A percentile compares a stretch with the other conserved stretches of the same genome.
Evolutionary conservation across 1,284 basidiomycete genomes (phyloP).

Genomic region (Baeospora myosura): DNA sequence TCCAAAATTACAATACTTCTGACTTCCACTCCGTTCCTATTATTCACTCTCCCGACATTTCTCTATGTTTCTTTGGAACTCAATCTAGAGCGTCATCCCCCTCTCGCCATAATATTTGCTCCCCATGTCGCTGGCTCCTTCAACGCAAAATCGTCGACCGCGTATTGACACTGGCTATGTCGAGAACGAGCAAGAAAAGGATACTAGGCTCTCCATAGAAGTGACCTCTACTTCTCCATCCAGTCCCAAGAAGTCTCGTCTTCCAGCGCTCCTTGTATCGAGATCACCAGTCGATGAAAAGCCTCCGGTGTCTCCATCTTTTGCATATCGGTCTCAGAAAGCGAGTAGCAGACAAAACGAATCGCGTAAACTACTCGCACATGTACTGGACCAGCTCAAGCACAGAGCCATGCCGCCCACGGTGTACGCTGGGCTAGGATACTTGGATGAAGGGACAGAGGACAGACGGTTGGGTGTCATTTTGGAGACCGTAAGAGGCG

Average conservation of each 20-base stretch:
- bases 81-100: too few species aligned
- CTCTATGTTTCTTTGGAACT: too few species aligned
- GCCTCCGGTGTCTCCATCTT: conserved; percentile 13
- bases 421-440: conserved; percentile 34
- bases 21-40: not conserved
- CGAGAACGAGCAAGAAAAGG: not conserved
- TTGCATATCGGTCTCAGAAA: conserved; percentile 15
- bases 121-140: too few species aligned
- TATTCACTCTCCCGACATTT: not conserved
- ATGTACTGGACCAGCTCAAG: conserved; percentile 51
- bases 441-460: conserved; percentile 17
- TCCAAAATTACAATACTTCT: not conserved
- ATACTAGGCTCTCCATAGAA: conserved; percentile 7
- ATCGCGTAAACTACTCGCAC: conserved; percentile 51
- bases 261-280: conserved; percentile 14
- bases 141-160: conserved; percentile 1
- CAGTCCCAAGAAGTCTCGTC: conserved; percentile 18
- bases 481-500: conserved; percentile 39
- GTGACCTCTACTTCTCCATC: conserved; percentile 6
- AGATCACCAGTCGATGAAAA: conserved; percentile 21
- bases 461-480: conserved; percentile 33
- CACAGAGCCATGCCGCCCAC: conserved; percentile 45
- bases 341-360: conserved; percentile 40
- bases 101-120: too few species aligned
- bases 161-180: conserved; percentile 4